Conservation (phyloP, 1,284 basidiomycete genomes). For the Puccinia coronata region DNA sequence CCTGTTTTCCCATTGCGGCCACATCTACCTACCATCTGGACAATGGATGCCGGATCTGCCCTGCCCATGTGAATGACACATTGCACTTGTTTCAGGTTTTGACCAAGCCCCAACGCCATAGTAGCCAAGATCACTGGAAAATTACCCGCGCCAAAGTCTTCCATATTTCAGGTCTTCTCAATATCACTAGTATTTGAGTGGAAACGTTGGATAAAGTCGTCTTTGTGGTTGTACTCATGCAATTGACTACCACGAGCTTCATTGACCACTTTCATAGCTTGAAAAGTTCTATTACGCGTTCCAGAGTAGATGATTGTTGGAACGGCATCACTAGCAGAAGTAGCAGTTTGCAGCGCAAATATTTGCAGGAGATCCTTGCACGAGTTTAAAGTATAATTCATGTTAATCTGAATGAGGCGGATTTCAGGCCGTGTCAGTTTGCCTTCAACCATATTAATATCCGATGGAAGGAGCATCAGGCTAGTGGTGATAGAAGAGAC, state of each 20-base stretch:
- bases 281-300: not conserved
- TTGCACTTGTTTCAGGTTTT: not conserved
- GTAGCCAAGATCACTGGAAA: not conserved
- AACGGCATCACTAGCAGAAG: not conserved
- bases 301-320: not conserved
- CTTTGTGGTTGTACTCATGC: not conserved
- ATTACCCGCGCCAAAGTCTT: not conserved
- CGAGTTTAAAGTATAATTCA: not conserved
- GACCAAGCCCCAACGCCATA: conserved; percentile 19
- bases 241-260: not conserved
- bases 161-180: not conserved
- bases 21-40: conserved; percentile 18
- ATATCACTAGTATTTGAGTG: not conserved
- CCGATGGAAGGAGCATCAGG: not conserved
- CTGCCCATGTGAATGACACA: conserved; percentile 21
- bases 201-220: not conserved
- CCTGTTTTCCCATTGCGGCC: not conserved
- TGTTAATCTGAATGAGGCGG: not conserved
- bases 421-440: conserved; percentile 3
- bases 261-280: conserved; percentile 9
- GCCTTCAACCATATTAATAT: conserved; percentile 8
- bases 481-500: not conserved
- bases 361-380: not conserved
- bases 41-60: not conserved
- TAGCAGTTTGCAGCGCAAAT: not conserved